Conservation (phyloP, 805 yeast genomes). For the Maudiozyma pseudohumilis region DNA sequence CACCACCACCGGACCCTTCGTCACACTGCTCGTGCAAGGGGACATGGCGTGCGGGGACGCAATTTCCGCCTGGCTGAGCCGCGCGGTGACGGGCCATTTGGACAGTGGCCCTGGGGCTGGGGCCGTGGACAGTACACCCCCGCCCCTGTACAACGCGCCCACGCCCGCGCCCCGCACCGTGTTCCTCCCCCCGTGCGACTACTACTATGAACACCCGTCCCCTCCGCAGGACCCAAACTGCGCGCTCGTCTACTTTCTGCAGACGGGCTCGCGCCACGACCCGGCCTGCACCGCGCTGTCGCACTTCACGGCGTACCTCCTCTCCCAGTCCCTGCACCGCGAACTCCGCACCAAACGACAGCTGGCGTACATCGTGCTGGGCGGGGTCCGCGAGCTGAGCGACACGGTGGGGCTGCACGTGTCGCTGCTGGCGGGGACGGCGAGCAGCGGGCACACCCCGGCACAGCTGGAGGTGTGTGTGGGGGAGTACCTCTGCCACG, state of each 20-base stretch:
- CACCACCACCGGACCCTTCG: no score
- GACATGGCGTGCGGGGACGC: constrained; percentile 28
- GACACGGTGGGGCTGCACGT: constrained; percentile 50
- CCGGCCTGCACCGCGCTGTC: constrained; percentile 32
- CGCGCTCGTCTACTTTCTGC: constrained; percentile 44
- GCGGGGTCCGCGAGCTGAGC: constrained; percentile 44
- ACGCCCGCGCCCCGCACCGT: constrained; percentile 37
- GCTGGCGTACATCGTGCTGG: constrained; percentile 52
- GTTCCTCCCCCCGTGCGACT: constrained; percentile 29
- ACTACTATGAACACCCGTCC: constrained; percentile 27
- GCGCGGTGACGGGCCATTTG: constrained; percentile 23
- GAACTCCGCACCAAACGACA: constrained; percentile 47
- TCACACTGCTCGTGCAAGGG: constrained; percentile 45
- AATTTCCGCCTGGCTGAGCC: constrained; percentile 19
- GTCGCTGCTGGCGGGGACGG: constrained; percentile 46
- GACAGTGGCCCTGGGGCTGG: background rate
- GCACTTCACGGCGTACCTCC: constrained; percentile 36
- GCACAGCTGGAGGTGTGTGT: no score
- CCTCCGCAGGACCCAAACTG: constrained; percentile 41
- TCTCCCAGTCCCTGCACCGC: constrained; percentile 35
- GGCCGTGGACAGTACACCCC: no score
- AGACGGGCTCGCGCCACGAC: constrained; percentile 42
- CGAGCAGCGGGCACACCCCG: no score
- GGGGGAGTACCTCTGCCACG: no score
- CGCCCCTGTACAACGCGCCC: background rate